Evolutionary conservation across 805 yeast genomes (phyloP).

Genomic region (Danielia oregonensis): DNA sequence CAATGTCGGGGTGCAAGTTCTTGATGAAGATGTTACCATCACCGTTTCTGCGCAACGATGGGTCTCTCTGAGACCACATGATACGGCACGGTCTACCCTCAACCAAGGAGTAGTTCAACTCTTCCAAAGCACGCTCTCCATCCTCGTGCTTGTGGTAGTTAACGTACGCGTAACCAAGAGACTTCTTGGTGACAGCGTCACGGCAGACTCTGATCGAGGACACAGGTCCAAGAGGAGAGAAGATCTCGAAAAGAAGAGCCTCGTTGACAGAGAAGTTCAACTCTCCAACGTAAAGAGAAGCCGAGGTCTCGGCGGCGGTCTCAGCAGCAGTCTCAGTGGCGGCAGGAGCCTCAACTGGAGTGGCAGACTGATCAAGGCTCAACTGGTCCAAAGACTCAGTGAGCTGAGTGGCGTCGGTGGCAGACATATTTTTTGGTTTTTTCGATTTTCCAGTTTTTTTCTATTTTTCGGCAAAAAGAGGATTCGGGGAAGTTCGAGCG

Average conservation of each 20-base stretch:
- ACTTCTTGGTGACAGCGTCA: constrained; percentile 94
- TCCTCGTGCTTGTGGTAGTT: constrained; percentile 87
- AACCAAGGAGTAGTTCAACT: constrained; percentile 88
- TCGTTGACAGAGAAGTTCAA: constrained; percentile 89
- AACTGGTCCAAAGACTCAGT: constrained; percentile 47
- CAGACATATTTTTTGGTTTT: constrained; percentile 24
- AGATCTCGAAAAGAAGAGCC: constrained; percentile 90
- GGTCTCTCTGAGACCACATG: constrained; percentile 99
- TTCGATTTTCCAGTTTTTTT: constrained; percentile 6
- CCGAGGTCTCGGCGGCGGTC: constrained; percentile 52
- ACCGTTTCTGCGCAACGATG: constrained; percentile 90
- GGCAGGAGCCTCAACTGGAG: constrained; percentile 27
- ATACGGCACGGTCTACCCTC: constrained; percentile 97
- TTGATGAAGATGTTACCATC: constrained; percentile 96
- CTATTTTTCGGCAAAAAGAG: constrained; percentile 7
- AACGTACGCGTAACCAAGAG: constrained; percentile 97
- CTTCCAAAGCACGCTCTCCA: constrained; percentile 92
- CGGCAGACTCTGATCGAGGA: constrained; percentile 98
- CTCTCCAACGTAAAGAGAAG: constrained; percentile 96
- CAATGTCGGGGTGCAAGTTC: constrained; percentile 97
- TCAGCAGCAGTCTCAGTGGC: constrained; percentile 27
- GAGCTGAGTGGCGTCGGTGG: constrained; percentile 40
- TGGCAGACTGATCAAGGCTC: constrained; percentile 37
- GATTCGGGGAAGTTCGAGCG: constrained; percentile 5
- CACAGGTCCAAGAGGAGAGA: constrained; percentile 92